Base-by-base conservation (phyloP, 352 stramenopile species). In the Globisporangium echinulatum region DNA sequence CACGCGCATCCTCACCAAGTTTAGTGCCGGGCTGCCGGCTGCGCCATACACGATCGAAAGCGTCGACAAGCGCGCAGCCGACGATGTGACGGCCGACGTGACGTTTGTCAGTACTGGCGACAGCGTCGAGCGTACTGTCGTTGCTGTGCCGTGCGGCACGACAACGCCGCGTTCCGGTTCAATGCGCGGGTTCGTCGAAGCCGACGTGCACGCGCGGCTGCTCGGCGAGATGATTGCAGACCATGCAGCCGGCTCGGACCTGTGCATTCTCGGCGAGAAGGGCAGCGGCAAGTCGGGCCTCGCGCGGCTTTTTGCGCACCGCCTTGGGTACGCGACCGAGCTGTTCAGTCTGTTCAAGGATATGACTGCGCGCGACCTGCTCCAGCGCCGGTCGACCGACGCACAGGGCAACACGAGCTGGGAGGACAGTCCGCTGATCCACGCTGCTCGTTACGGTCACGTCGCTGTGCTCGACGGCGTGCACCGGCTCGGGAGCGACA, bases 271-370 rank as follows among this genome's bases (percentile, higher is more conserved):
- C 7, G 88, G 87, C 14, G 71, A 72, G 0, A 93, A 94, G 68
- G 88, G 88, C 10, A 91, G 79, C 36, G 88, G 88, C 3, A 96
- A 96, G 62, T 95, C 85, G 7, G 69, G 72, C 9, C 56, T 96
- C 3, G 77, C 75, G 33, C 68, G 85, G 4, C 63, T 88, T 2
- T 92, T 91, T 69, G 75, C 78, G 38, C 60, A 82, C 40, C 75
- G 71, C 2, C 70, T 97, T 17, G 90, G 88, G 7, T 97, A 96
- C 63, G 69, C 77, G 17, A 82, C 85, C 6, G 85, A 98, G 60
- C 64, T 98, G 17, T 96, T 98, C 54, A 92, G 79, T 58, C 62
- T 99, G 7, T 96, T 97, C 63, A 88, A 92, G 57, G 96, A 99
- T 60, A 96, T 98, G 79, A 97, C 86, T 5, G 74, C 84, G 4